Base-by-base conservation (phyloP, 495 filamentous ascomycete genomes). In the Aspergillus nidulans region DNA sequence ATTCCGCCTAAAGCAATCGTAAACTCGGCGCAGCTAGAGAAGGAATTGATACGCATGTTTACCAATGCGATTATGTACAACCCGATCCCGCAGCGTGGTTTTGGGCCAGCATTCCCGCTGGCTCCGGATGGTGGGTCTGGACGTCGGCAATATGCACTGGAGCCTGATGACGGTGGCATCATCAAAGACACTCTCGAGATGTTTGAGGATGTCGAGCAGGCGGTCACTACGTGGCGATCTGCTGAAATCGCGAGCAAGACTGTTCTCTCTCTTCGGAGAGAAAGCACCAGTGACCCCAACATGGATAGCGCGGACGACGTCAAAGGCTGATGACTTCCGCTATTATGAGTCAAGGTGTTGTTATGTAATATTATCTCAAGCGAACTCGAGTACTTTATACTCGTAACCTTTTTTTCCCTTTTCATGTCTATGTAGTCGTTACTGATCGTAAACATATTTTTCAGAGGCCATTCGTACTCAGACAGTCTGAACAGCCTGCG, bases 41-140 rank as follows among this genome's bases (percentile, higher is more conserved):
- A 92, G 59, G 92, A 97, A 65, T 69, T 98, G n/a, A 90, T 94
- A 58, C 88, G 92, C 61, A 96, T 97, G 87, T 97, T 97, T 63
- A 87, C 89, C 47, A 98, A 98, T 63, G 92, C 92, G 13, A 85
- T 96, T 64, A 97, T 97, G 94, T 98, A 91, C 78, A 98, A 97
- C 59, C 83, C 87, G 0, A 83, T 89, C 54, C 81, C 86, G 0
- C 71, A 80, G 36, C 84, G 87, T 34, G 86, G 87, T 0, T 82
- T 89, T 34, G 86, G 87, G 0, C 81, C 77, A 3, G 73, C 75
- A 3, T 87, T 88, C 59, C 68, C 80, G 6, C 72, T 77, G 71
- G 64, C 58, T 39, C 63, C 58, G 36, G 57, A 68, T 40, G 56
- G 63, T 30, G 60, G 73, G 63, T 77, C 66, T 40, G 77, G 67